phyloP scores from a whole-genome alignment of 2,329 filamentous ascomycete species.

The Aspergillus sp. region DNA sequence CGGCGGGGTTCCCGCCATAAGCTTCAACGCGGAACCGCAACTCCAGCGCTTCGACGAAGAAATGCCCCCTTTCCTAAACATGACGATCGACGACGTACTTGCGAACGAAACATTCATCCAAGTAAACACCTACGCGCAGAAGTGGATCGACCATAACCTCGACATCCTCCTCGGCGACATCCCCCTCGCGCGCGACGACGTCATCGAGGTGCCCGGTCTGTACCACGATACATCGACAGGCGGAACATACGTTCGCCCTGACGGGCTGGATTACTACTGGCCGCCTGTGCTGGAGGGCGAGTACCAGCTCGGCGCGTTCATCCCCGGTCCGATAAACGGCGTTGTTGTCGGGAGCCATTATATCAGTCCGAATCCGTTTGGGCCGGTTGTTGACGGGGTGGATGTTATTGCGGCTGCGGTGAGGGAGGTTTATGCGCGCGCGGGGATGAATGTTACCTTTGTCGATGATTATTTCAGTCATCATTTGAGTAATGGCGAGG shows the following conservation, averaged over 20 bases:
- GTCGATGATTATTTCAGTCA: slow-evolving; percentile 29
- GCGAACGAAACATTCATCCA: background rate
- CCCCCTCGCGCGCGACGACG: background rate
- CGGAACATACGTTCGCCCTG: background rate
- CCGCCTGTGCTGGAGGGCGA: background rate
- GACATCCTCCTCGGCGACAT: slow-evolving; percentile 4
- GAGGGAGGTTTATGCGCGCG: slow-evolving; percentile 16
- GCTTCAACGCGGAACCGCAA: background rate
- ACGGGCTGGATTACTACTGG: background rate
- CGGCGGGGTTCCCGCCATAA: slow-evolving; percentile 20
- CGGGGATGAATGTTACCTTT: slow-evolving; percentile 23
- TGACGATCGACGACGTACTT: slow-evolving; percentile 3
- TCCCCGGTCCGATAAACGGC: slow-evolving; percentile 14
- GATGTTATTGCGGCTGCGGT: slow-evolving; percentile 24
- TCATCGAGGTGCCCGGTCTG: background rate
- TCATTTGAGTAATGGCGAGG: slow-evolving; percentile 26
- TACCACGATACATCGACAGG: slow-evolving; percentile 1
- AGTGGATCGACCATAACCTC: slow-evolving; percentile 2
- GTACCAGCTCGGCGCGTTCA: background rate
- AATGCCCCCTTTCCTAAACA: background rate
- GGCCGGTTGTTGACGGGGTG: slow-evolving; percentile 25
- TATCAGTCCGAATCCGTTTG: slow-evolving; percentile 25
- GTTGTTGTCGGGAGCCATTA: slow-evolving; percentile 23
- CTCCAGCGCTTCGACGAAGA: background rate
- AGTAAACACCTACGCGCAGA: slow-evolving; percentile 3